Base-by-base conservation (phyloP, 2,329 filamentous ascomycete species). In the Stagonosporopsis tanaceti region DNA sequence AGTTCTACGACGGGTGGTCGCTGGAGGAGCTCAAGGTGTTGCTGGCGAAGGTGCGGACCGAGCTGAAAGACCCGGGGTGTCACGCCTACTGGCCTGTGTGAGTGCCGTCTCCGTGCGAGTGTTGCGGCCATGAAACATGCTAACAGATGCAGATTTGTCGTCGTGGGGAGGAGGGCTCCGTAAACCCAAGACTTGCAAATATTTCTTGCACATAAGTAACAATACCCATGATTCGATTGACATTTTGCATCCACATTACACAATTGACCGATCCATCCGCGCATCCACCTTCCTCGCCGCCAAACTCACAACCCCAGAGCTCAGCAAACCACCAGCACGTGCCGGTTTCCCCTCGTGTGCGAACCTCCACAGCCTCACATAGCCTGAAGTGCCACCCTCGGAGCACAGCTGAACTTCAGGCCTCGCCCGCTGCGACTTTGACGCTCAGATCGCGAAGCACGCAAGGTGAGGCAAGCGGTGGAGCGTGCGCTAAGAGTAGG, bases 21-120 rank as follows among this genome's bases (percentile, higher is more conserved):
- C 39, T 63, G 2, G 68, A 71, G 1, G 71, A 72, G 58, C 32
- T 72, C 42, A 55, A 72, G 50, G 69, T 80, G 3, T 72, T 82
- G 45, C 63, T 73, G 32, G 66, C 66, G 0, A 67, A 69, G 41
- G 67, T 69, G 2, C 50, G 68, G 24, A 59, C 59, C 12, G 73
- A 77, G 44, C 32, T 75, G 46, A 68, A 68, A 46, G 67, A 61
- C 39, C 55, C 64, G 50, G 63, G 65, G 22, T 67, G 66, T 45
- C 69, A 72, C 54, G 55, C 67, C 44, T 72, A 69, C 60, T 71
- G 65, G 68, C 67, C 70, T 22, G 35, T 71, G 69, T 73, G 50
- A 70, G 70, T 70, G 5, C 46, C 20, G 5, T 2, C 14, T 20
- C 25, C 1, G 5, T n/a, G n/a, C 5, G 25, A 28, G 8, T 17